Conservation (phyloP, 1,284 basidiomycete species). For the Crocinoboletus sp. region DNA sequence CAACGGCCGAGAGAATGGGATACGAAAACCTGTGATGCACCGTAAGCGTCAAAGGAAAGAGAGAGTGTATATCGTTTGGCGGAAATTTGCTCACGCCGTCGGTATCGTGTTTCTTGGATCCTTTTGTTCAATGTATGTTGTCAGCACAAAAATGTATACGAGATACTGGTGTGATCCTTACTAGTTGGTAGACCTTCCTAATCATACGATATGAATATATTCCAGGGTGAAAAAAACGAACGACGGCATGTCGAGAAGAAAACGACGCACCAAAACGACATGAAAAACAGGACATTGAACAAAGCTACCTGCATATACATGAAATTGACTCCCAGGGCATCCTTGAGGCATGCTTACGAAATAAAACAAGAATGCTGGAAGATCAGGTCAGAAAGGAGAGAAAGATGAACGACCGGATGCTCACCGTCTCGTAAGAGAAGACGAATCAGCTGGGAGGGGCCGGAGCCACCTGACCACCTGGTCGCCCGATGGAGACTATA, state of each 20-base stretch:
- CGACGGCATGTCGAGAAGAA: too few species aligned
- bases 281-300: slow-evolving; percentile 12
- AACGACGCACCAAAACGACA: slow-evolving; percentile 20
- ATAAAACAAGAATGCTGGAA: slow-evolving; percentile 19
- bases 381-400: neutral
- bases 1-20: slow-evolving; percentile 14
- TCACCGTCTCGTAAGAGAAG: slow-evolving; percentile 22
- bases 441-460: slow-evolving; percentile 9
- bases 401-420: neutral
- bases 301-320: slow-evolving; percentile 12
- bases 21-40: slow-evolving; percentile 4
- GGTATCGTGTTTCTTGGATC: slow-evolving; percentile 18
- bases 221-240: neutral
- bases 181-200: slow-evolving; percentile 13
- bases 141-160: neutral
- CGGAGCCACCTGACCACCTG: neutral
- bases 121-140: slow-evolving; percentile 2
- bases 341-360: slow-evolving; percentile 5
- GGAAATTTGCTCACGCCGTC: slow-evolving; percentile 8
- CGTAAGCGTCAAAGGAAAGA: neutral
- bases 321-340: neutral
- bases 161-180: neutral
- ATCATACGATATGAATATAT: too few species aligned
- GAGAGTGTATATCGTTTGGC: too few species aligned
- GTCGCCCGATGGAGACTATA: slow-evolving; percentile 5